phyloP scores from a whole-genome alignment of 306 rosid genomes.

The Prunus salicina region DNA sequence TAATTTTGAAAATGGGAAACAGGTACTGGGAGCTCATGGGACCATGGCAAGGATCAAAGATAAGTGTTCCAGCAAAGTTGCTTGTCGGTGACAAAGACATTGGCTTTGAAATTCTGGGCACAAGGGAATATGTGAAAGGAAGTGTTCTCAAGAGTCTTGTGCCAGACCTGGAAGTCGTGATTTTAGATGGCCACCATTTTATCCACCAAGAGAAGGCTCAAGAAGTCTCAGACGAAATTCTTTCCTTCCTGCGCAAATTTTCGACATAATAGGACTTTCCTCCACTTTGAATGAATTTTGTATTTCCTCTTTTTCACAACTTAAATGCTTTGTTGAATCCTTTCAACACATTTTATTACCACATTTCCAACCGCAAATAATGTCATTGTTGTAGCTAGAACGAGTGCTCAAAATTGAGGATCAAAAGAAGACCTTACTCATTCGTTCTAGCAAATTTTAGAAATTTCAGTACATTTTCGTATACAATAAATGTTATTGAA shows the following conservation, averaged over 20 bases:
- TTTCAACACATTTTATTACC: background rate
- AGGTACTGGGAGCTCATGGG: constrained; percentile 8
- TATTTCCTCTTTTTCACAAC: background rate
- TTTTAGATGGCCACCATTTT: constrained; percentile 26
- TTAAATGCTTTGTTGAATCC: background rate
- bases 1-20: background rate
- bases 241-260: constrained; percentile 17
- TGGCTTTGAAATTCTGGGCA: background rate
- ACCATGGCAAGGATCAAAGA: constrained; percentile 8
- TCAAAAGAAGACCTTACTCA: constrained; percentile 29
- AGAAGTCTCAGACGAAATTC: constrained; percentile 23
- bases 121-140: constrained; percentile 10
- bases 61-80: constrained; percentile 9
- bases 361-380: constrained; percentile 9
- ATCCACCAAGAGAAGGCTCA: constrained; percentile 27
- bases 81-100: constrained; percentile 10
- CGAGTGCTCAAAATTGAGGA: background rate
- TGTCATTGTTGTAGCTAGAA: background rate
- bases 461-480: constrained; percentile 74
- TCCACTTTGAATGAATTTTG: background rate
- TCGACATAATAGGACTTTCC: background rate
- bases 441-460: constrained; percentile 53
- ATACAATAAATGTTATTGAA: constrained; percentile 83
- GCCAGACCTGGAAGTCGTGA: constrained; percentile 16
- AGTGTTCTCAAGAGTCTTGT: constrained; percentile 12